Conservation (phyloP, 2,329 filamentous ascomycete species). For the Thelonectria rubi region DNA sequence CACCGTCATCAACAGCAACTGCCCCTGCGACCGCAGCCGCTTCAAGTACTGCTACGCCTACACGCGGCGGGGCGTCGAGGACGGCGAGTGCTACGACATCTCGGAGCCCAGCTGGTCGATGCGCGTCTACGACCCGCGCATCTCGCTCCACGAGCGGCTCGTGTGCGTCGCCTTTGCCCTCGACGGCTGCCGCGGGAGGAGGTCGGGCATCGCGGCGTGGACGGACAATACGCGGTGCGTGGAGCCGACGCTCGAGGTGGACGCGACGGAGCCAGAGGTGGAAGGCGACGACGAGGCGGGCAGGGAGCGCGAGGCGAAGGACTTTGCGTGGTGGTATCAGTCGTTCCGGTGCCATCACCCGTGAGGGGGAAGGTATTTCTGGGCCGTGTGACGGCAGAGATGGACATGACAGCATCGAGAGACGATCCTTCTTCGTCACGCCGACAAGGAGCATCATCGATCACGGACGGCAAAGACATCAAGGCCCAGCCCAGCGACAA, state of each 20-base stretch:
- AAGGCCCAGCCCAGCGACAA: neutral
- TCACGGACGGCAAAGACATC: neutral
- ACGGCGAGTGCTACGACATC: slow-evolving; percentile 8
- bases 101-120: slow-evolving; percentile 18
- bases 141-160: slow-evolving; percentile 2
- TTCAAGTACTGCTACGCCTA: slow-evolving; percentile 12
- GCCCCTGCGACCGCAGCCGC: slow-evolving; percentile 16
- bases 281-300: neutral
- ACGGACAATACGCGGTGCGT: slow-evolving; percentile 1
- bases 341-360: slow-evolving; percentile 15
- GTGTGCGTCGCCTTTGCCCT: slow-evolving; percentile 6
- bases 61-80: slow-evolving; percentile 3
- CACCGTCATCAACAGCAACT: slow-evolving; percentile 16
- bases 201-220: neutral
- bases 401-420: neutral
- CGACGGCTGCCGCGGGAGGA: neutral
- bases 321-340: neutral
- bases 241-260: slow-evolving; percentile 6
- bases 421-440: neutral
- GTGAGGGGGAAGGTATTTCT: neutral
- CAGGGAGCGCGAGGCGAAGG: neutral
- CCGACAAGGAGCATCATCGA: neutral
- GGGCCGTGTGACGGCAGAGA: neutral
- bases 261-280: neutral
- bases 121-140: slow-evolving; percentile 8